Evolutionary conservation across 768 basidiomycete genomes (phyloP), one percentile per base, ranked within the genome.

Genomic region (Panaeolus papilionaceus): DNA sequence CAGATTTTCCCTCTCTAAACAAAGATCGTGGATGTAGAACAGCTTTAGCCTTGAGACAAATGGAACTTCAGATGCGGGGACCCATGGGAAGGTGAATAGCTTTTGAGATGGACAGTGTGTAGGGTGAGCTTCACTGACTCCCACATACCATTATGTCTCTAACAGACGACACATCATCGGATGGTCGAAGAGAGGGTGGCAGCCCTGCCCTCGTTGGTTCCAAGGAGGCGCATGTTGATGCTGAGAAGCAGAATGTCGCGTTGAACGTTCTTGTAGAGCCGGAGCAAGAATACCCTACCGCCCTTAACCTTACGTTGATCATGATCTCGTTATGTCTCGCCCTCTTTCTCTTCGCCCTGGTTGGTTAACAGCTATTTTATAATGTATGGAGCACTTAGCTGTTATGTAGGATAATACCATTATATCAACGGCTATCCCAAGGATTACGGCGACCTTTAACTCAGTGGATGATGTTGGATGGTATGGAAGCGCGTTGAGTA

Each of bases 361-460:
- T 47, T 18, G 45, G 18, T 47, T 11, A 23, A 16, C 20, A 47
- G 7, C 20, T 47, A 2, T 8, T 18, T n/a, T 11, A 47, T n/a
- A 16, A 2, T 18, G 18, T 14, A 5, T 8, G 9, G 2, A 33
- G 33, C 33, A 3, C 39, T 47, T n/a, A 47, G 3, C 4, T 14
- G 23, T 14, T n/a, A 47, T n/a, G 8, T n/a, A 47, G 2, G 74
- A 75, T 49, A 73, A 75, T 58, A 74, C 74, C 7, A 75, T 76
- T 37, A 64, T 74, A 14, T 70, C 76, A 11, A 72, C 75, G 1
- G 74, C 74, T 4, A 65, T 77, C 1, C 72, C 76, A 9, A 72
- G 67, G 8, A 75, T 74, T 51, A 70, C 71, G 3, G 72, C 71
- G 18, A 65, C 71, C 33, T 72, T 73, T 61, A 54, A 72, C 38